These are phyloP conservation scores for Darksidea phi DNA, from an alignment of 495 filamentous ascomycete species.

Conservation along the genomic window DNA sequence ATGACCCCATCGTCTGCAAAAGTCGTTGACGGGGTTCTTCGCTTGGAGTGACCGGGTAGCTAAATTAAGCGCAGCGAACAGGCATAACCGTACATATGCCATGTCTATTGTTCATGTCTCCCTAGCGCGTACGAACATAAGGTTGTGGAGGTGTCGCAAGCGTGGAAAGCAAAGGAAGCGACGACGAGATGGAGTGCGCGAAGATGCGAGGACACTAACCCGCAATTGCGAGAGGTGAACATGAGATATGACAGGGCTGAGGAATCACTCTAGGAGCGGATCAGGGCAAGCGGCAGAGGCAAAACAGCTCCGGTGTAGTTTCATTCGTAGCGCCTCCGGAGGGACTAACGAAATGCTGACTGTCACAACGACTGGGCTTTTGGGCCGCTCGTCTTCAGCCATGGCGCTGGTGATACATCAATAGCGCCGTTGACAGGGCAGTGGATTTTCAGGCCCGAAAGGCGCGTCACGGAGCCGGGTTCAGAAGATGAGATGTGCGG, in stretches of 20 bases:
- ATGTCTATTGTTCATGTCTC: constrained; percentile 26
- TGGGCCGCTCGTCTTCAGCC: constrained; percentile 10
- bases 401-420: constrained; percentile 21
- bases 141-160: constrained; percentile 10
- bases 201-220: constrained; percentile 10
- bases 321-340: constrained; percentile 27
- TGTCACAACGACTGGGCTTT: constrained; percentile 20
- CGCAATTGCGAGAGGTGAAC: constrained; percentile 8
- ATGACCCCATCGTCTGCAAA: constrained; percentile 54
- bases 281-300: constrained; percentile 12
- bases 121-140: constrained; percentile 2
- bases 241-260: constrained; percentile 29
- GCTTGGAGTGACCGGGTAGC: constrained; percentile 26
- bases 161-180: neutral
- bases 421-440: constrained; percentile 6
- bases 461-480: constrained; percentile 4
- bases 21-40: constrained; percentile 49
- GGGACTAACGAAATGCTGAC: constrained; percentile 25
- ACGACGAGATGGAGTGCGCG: neutral
- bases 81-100: constrained; percentile 23
- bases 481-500: neutral
- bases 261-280: constrained; percentile 5
- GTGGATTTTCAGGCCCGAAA: constrained; percentile 18
- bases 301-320: constrained; percentile 13
- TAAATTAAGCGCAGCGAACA: constrained; percentile 29